Evolutionary conservation across 805 yeast genomes (phyloP), one percentile per base, ranked within the genome.

Genomic region (Yarrowia osloensis): DNA sequence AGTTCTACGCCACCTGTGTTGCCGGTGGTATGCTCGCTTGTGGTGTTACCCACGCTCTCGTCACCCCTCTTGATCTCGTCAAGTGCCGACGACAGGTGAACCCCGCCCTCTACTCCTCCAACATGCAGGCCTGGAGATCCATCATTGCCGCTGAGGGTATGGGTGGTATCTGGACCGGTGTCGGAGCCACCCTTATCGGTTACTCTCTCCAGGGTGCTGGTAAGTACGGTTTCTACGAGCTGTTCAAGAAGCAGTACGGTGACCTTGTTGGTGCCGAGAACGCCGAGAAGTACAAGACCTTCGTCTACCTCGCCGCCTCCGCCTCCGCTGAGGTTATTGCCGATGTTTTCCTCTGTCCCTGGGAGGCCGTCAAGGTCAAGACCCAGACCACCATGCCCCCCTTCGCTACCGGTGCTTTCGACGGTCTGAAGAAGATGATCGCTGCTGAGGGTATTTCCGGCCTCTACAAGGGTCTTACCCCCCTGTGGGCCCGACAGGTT

Each of bases 161-260:
- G 13, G 83, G 82, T 63, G 89, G 88, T 26, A 79, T 90, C 31
- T 88, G 83, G 76, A 86, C 91, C 2, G 96, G 96, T 70, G 73
- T 89, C 67, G 90, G 92, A 17, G 95, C 96, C 39, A 91, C 96
- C 0, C 86, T 87, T 68, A 81, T 90, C 66, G 96, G 97, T 26
- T 90, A 90, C 75, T 86, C 94, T 4, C 79, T 90, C 68, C 97
- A 90, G 78, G 96, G 97, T 71, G 92, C 94, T 33, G 93, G 93
- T 74, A 90, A 90, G 76, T 90, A 90, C 74, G 97, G 97, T 17
- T 86, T 89, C 75, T 90, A 90, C 75, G 96, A 90, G 76, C 84
- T 79, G 73, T 90, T 90, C 81, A 90, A 90, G 76, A 84, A 86
- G 74, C 80, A 82, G 37, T 90, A 89, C 74, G 77, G 85, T 50